Percentiles rank a stretch among this genome's conserved stretches.
Conservation (phyloP, 352 stramenopile genomes). For the Thraustochytrium sp. region DNA sequence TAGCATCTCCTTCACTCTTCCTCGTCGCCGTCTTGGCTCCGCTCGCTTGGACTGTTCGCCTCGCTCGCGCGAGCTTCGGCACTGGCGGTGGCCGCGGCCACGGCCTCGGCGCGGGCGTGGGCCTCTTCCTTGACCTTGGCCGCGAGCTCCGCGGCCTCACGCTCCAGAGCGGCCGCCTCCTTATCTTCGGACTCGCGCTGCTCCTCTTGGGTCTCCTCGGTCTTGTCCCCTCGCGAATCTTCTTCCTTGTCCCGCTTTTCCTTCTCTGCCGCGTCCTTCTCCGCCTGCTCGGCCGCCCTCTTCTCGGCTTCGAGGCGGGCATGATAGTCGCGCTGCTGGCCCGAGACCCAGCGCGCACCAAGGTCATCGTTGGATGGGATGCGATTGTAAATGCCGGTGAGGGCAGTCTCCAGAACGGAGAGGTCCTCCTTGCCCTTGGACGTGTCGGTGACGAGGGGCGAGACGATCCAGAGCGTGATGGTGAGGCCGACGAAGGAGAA, state of each 20-base stretch:
- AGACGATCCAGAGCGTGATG: neutral
- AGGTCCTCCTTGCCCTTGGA: neutral
- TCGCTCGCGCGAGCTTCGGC: too few species aligned
- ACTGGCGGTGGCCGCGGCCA: too few species aligned
- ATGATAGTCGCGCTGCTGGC: neutral
- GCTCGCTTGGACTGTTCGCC: too few species aligned
- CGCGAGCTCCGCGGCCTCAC: too few species aligned
- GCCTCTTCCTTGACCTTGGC: too few species aligned
- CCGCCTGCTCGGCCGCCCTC: neutral
- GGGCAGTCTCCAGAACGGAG: neutral
- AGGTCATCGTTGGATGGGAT: slow-evolving; percentile 3
- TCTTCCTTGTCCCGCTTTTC: neutral
- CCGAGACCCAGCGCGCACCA: neutral
- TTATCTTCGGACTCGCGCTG: too few species aligned
- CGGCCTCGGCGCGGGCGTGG: too few species aligned
- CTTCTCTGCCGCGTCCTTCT: neutral
- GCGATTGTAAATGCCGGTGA: neutral
- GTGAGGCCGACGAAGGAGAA: neutral
- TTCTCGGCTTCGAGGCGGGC: neutral
- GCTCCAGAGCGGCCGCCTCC: too few species aligned
- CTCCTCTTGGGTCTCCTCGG: too few species aligned
- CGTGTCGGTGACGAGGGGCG: neutral
- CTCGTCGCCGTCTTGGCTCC: too few species aligned
- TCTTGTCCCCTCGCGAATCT: too few species aligned
- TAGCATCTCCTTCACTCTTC: too few species aligned